Evolutionary conservation across 2,329 filamentous ascomycete species (phyloP), one percentile per base, ranked within the genome.

Genomic region (Fonsecaea pedrosoi): DNA sequence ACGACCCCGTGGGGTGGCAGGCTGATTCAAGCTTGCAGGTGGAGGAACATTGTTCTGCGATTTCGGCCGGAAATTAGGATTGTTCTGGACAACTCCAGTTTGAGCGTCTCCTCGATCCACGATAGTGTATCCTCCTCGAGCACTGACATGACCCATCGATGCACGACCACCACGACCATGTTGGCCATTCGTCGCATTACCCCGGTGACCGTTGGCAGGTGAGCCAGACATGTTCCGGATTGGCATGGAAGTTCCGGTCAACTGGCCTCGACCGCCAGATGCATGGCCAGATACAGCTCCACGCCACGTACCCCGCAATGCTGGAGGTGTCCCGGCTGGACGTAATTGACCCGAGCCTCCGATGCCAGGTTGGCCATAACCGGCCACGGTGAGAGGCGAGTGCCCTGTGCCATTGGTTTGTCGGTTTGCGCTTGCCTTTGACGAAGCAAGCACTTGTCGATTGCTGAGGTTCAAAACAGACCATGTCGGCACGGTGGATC

Each of bases 401-500:
- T 60, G 82, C 80, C 50, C 86, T 82, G 76, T 86, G 86, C 59
- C 90, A 87, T 66, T 86, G 48, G 77, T 67, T 9, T 70, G 68
- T 64, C 74, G 69, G 62, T 69, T 78, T 54, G 74, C 72, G 37
- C 79, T 77, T 45, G 81, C 81, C 56, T 79, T 78, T 30, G 80
- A 80, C 57, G 70, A 75, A 34, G 87, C 89, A 50, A 96, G 83
- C 21, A 97, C 86, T 80, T 99, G 95, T 73, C 87, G 90, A 75
- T 94, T 84, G 1, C 89, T 90, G 64, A 96, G 83, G 79, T 99
- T 99, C 38, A 99, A 85, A 1, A 98, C 93, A 0, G 92, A 91
- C n/a, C 91, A 90, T 6, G 90, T 87, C 1, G 92, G 88, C 3
- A 99, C 93, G 0, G 95, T 97, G 77, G 95, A 94, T 60, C 95